Evolutionary conservation across 1,139 yeast species (phyloP).

Genomic region (Geotrichum macrosporum): DNA sequence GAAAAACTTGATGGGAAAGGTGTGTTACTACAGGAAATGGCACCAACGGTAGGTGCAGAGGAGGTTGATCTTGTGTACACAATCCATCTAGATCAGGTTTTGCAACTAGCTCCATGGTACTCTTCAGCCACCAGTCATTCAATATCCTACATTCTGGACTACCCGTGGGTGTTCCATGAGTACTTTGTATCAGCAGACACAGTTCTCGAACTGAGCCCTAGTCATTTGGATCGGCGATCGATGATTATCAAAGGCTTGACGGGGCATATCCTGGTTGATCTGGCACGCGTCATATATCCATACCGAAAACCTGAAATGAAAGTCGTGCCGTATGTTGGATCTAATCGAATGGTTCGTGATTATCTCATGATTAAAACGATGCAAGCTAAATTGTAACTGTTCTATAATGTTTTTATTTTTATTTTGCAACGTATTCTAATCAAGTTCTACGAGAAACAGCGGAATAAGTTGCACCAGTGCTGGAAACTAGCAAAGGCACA

Average conservation of each 20-base stretch:
- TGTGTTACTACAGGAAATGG: slow-evolving; percentile 15
- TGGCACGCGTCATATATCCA: slow-evolving; percentile 15
- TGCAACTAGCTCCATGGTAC: slow-evolving; percentile 16
- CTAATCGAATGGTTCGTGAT: slow-evolving; percentile 8
- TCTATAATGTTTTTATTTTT: too few species aligned
- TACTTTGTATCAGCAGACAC: slow-evolving; percentile 2
- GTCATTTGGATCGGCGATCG: too few species aligned
- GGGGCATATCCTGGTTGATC: slow-evolving; percentile 34
- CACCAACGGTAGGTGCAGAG: slow-evolving; percentile 24
- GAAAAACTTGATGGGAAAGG: slow-evolving; percentile 26
- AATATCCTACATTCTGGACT: slow-evolving; percentile 4
- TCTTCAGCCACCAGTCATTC: slow-evolving; percentile 2
- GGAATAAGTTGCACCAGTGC: too few species aligned
- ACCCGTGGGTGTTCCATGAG: slow-evolving; percentile 20
- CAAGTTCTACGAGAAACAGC: too few species aligned
- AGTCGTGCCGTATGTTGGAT: slow-evolving; percentile 10
- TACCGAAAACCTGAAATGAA: slow-evolving; percentile 4
- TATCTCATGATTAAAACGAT: too few species aligned
- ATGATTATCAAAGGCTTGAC: slow-evolving; percentile 33
- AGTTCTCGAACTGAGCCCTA: not conserved
- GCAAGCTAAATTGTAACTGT: too few species aligned
- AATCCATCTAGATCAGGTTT: slow-evolving; percentile 26
- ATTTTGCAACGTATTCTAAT: too few species aligned
- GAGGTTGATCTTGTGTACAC: slow-evolving; percentile 33
- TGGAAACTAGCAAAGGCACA: too few species aligned